These are phyloP conservation scores for Naganishia vaughanmartiniae DNA, from an alignment of 768 basidiomycete species.

Conservation along the genomic window DNA sequence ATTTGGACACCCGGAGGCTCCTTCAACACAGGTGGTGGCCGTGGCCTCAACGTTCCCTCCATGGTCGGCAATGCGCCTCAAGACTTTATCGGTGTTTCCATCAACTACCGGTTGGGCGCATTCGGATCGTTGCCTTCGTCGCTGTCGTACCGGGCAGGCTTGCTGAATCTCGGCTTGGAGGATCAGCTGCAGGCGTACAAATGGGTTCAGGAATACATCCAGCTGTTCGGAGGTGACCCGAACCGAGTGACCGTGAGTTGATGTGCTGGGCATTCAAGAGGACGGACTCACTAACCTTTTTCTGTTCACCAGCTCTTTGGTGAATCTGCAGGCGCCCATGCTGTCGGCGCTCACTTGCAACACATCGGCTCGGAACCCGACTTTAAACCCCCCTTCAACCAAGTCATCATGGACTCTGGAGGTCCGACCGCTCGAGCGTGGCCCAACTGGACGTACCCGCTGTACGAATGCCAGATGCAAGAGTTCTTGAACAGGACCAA, in stretches of 20 bases:
- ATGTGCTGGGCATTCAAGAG: neutral
- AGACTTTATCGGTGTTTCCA: constrained; percentile 30
- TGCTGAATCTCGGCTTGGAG: constrained; percentile 21
- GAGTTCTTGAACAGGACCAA: constrained; percentile 24
- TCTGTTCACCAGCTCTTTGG: neutral
- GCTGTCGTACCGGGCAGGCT: neutral
- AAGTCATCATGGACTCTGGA: constrained; percentile 28
- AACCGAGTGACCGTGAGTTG: constrained; percentile 25
- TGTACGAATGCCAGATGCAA: constrained; percentile 17
- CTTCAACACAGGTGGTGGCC: constrained; percentile 40
- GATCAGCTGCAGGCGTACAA: constrained; percentile 16
- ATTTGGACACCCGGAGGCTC: constrained; percentile 46
- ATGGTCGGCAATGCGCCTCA: constrained; percentile 36
- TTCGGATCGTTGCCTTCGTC: constrained; percentile 29
- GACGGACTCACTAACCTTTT: neutral
- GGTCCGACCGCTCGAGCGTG: constrained; percentile 25
- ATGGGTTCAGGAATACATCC: constrained; percentile 27
- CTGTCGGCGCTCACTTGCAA: constrained; percentile 26
- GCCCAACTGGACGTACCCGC: constrained; percentile 23
- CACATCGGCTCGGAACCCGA: constrained; percentile 17
- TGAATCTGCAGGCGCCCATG: constrained; percentile 26
- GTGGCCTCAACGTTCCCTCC: constrained; percentile 34
- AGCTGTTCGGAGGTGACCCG: constrained; percentile 25
- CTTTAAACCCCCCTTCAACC: constrained; percentile 21
- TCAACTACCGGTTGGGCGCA: constrained; percentile 28